Conservation (phyloP, 75 land plant genomes). For the Chamaecyparis obtusa region DNA sequence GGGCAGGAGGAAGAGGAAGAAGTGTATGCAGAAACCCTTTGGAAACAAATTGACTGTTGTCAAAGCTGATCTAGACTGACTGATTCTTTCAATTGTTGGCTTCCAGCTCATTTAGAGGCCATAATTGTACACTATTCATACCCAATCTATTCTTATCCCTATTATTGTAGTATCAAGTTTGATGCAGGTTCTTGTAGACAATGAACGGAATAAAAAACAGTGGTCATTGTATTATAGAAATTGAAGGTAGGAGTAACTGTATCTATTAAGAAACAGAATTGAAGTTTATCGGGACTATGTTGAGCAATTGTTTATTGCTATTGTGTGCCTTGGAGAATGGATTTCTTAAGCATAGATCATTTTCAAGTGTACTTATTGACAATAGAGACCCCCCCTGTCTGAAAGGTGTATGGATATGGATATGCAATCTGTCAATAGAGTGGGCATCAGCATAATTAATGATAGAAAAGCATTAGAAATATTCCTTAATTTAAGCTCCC, state of each 20-base stretch:
- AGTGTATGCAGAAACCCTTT: constrained; percentile 66
- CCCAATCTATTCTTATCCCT: background rate
- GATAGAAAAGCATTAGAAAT: background rate
- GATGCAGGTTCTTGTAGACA: background rate
- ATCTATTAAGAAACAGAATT: background rate
- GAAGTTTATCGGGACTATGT: too few species aligned
- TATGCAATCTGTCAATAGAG: background rate
- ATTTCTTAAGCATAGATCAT: background rate
- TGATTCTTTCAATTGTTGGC: background rate
- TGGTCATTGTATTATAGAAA: background rate
- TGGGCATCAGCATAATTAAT: background rate
- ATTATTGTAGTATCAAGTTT: background rate
- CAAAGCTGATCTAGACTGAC: background rate
- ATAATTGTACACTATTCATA: background rate
- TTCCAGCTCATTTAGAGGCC: background rate
- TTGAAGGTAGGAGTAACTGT: background rate
- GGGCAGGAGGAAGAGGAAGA: constrained; percentile 45
- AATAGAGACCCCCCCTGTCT: background rate
- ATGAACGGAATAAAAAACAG: background rate
- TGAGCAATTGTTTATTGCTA: background rate
- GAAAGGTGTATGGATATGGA: background rate
- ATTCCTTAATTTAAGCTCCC: background rate
- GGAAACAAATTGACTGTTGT: constrained; percentile 62
- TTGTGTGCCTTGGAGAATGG: background rate
- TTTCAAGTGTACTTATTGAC: background rate